phyloP scores from a whole-genome alignment of 176 grass and related monocot genomes.

The Eleusine indica region DNA sequence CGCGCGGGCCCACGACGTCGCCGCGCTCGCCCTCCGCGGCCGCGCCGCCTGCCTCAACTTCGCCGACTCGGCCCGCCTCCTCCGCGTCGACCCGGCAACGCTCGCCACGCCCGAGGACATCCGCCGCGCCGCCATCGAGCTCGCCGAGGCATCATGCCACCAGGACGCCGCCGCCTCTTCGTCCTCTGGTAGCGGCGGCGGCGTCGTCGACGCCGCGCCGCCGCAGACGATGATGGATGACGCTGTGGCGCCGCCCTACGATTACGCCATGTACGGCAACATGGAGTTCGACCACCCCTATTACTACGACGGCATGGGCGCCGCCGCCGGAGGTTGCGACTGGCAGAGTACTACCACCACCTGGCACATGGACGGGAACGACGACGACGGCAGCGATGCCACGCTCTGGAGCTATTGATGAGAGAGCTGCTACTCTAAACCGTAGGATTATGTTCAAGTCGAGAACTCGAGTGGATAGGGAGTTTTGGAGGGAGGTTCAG shows the following conservation, averaged over 20 bases:
- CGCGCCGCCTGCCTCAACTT: slow-evolving; percentile 71
- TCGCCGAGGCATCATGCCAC: slow-evolving; percentile 53
- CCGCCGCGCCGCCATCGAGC: slow-evolving; percentile 68
- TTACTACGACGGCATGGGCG: slow-evolving; percentile 54
- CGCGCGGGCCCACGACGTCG: slow-evolving; percentile 86
- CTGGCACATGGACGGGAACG: slow-evolving; percentile 47
- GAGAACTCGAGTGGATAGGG: background rate
- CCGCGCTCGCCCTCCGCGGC: slow-evolving; percentile 67
- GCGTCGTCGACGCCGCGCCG: background rate
- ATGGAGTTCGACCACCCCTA: slow-evolving; percentile 44
- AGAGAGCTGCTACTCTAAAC: background rate
- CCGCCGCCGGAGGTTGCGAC: background rate
- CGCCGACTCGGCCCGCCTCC: slow-evolving; percentile 65
- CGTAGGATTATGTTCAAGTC: background rate
- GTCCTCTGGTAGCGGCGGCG: background rate
- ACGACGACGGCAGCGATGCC: slow-evolving; percentile 44
- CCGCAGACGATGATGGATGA: background rate
- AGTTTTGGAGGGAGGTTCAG: background rate
- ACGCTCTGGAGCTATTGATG: slow-evolving; percentile 66
- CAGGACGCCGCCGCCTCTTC: background rate
- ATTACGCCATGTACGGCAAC: slow-evolving; percentile 35
- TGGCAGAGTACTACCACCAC: background rate
- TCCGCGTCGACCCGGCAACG: background rate
- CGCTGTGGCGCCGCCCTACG: slow-evolving; percentile 11
- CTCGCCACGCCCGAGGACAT: slow-evolving; percentile 63